phyloP scores from a whole-genome alignment of 768 basidiomycete genomes.

The Tubosaeta sp. region DNA sequence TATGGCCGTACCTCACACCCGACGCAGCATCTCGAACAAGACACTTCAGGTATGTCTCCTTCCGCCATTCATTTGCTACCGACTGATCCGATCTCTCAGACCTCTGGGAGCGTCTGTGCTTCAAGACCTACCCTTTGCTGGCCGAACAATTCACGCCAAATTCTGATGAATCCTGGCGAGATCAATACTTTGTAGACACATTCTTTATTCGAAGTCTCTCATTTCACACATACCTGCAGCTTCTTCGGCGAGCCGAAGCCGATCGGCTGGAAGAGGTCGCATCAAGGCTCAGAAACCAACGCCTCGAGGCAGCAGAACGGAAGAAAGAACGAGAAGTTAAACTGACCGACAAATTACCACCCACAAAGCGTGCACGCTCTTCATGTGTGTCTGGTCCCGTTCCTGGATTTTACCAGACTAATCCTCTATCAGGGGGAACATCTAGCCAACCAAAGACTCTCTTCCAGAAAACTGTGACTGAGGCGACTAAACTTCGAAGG shows the following conservation, averaged over 20 bases:
- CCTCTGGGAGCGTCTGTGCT: constrained; percentile 64
- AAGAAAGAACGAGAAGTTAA: constrained; percentile 78
- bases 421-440: constrained; percentile 34
- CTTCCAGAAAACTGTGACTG: constrained; percentile 71
- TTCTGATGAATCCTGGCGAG: constrained; percentile 56
- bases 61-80: neutral
- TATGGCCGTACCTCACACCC: constrained; percentile 12
- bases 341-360: constrained; percentile 64
- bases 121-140: constrained; percentile 53
- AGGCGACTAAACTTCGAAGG: constrained; percentile 65
- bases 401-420: constrained; percentile 7
- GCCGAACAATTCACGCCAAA: constrained; percentile 43
- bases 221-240: constrained; percentile 33
- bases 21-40: constrained; percentile 47
- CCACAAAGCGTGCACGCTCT: constrained; percentile 56
- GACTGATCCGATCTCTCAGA: constrained; percentile 36
- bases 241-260: constrained; percentile 55
- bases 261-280: constrained; percentile 61
- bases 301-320: constrained; percentile 66
- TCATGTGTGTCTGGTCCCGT: constrained; percentile 42
- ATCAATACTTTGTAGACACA: constrained; percentile 59
- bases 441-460: constrained; percentile 56
- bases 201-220: neutral
- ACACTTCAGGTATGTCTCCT: constrained; percentile 48
- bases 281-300: constrained; percentile 58